Base-by-base conservation (phyloP, 2,329 filamentous ascomycete genomes). In the Xylariaceae sp. region DNA sequence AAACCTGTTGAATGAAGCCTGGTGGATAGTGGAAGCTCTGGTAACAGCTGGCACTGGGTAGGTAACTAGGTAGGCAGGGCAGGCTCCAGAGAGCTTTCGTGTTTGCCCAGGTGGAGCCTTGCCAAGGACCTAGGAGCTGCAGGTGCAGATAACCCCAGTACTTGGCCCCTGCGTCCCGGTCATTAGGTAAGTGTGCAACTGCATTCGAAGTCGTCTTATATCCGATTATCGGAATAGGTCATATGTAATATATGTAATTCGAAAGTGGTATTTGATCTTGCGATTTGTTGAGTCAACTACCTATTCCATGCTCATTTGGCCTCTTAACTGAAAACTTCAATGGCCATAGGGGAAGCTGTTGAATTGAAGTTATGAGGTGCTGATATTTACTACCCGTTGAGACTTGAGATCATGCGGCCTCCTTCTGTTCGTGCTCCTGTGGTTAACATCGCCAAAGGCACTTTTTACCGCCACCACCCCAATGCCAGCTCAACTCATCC, bases 401-500 rank as follows among this genome's bases (percentile, higher is more conserved):
- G 58, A 65, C 64, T 69, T 61, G 63, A 55, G 61, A 73, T 68
- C 61, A 80, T 78, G 74, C 72, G 69, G 29, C 65, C 74, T 33
- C 62, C 74, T 14, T 62, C 68, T 16, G 65, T 71, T 58, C 75
- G 75, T 55, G 74, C 77, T 19, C 87, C 89, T 36, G 80, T 93
- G 57, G 83, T 96, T 62, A 80, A 80, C 67, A 92, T 96, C 69
- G 71, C 82, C 68, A 87, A 92, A 76, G 92, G 85, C 73, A 94
- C 91, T 1, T 96, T 96, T 74, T 96, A 94, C 76, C 85, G 87
- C 36, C 83, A 87, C 46, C 88, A 93, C 72, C 90, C 91, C 11
- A 82, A 76, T 46, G 74, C 82, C 24, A 68, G 74, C 16, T 71
- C 78, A 34, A 70, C 75, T 33, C 74, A 80, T 58, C 75, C 80